Base-by-base conservation (phyloP, 441 rosid genomes). In the Adansonia gregorii region DNA sequence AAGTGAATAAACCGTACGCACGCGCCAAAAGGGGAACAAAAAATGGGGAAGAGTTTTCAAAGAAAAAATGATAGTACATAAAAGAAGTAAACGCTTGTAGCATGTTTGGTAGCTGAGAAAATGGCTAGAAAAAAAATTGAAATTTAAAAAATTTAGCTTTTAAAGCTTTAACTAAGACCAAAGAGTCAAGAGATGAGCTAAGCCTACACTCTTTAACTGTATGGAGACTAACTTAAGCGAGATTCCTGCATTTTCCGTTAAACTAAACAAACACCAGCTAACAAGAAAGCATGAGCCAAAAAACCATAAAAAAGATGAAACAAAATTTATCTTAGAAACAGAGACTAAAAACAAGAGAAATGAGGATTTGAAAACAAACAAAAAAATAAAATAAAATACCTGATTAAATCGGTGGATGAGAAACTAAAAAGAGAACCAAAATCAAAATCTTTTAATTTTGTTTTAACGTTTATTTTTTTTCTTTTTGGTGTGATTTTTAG, bases 31-130 rank as follows among this genome's bases (percentile, higher is more conserved):
- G 35, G 35, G 35, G 39, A 27, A 5, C 4, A 2, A 9, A 11
- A 7, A 51, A 43, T 15, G 10, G 20, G 24, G 6, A 41, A 19
- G 74, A 3, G 6, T 43, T 46, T 8, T 43, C 19, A 43, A 61
- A 15, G 41, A 58, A 59, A 43, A 24, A 45, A 69, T 63, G 45
- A 35, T 35, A 4, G 22, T 55, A 8, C 51, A 27, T 39, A 58
- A 22, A 61, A 8, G 43, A 58, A 43, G 67, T 9, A 46, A 41
- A 24, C 9, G 19, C 8, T 31, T 72, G 55, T 27, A 19, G 3
- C 49, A 15, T 41, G 83, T 22, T 78, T 51, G 82, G 76, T 52
- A 51, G 78, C 64, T 49, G 49, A 76, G 80, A 82, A 83, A 64
- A 19, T 51, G n/a, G 65, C 52, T 67, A 27, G 35, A 27, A 27